These are phyloP conservation scores for Cryptosporidium viatorum DNA, from an alignment of 169 alveolate species.

Conservation along the genomic window DNA sequence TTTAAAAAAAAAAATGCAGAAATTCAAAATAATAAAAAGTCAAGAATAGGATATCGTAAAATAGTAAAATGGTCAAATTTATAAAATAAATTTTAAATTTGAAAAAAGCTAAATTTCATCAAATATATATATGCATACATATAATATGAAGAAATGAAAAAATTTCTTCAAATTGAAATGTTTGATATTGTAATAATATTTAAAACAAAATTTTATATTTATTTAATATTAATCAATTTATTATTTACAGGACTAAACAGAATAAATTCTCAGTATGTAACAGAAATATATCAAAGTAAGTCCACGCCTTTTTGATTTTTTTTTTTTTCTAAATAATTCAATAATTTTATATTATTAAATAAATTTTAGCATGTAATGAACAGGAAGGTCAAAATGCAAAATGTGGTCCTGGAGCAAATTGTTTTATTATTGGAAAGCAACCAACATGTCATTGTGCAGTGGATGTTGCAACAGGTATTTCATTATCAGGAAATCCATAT, in stretches of 20 bases:
- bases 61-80: background rate
- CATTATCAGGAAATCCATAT: conserved; percentile 83
- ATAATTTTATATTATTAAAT: too few relatives aligned
- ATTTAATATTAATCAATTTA: background rate
- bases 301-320: background rate
- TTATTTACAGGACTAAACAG: background rate
- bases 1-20: too few relatives aligned
- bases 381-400: conserved; percentile 79
- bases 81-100: too few relatives aligned
- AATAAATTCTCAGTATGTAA: conserved; percentile 74
- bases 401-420: conserved; percentile 83
- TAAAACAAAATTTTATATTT: background rate
- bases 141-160: background rate
- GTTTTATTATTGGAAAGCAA: conserved; percentile 77
- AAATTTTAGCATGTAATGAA: conserved; percentile 77
- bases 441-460: conserved; percentile 81
- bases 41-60: background rate
- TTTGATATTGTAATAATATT: too few relatives aligned
- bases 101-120: background rate
- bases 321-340: background rate
- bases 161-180: background rate
- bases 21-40: too few relatives aligned
- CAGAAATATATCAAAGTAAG: conserved; percentile 80
- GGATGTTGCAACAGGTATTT: conserved; percentile 79
- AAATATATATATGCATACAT: too few relatives aligned